Evolutionary conservation across 2,329 filamentous ascomycete genomes (phyloP).

Genomic region (Botrytis medusae): DNA sequence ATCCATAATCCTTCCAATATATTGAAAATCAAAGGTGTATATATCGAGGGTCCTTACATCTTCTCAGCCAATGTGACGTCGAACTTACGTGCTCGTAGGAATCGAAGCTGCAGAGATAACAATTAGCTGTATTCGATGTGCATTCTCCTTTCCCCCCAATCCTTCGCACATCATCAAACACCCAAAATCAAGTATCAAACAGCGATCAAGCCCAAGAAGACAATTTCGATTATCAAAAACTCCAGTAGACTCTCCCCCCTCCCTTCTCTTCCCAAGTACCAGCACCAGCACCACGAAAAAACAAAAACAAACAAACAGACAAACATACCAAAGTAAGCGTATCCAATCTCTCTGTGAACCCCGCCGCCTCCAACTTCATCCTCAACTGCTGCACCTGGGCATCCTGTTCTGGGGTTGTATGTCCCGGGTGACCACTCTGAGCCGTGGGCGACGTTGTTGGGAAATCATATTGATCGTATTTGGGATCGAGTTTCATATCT

Average conservation of each 20-base stretch:
- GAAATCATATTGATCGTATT: constrained; percentile 96
- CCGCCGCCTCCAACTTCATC: constrained; percentile 77
- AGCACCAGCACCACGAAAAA: not conserved
- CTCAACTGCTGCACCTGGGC: constrained; percentile 86
- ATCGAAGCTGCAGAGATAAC: constrained; percentile 63
- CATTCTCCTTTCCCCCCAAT: not conserved
- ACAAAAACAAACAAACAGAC: not conserved
- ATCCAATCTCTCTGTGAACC: constrained; percentile 81
- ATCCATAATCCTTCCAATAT: not conserved
- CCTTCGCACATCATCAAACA: not conserved
- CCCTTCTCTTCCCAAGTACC: not conserved
- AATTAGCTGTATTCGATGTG: not conserved
- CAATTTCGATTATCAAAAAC: not conserved
- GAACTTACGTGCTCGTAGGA: constrained; percentile 93
- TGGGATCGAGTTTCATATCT: constrained; percentile 64
- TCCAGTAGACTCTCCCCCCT: not conserved
- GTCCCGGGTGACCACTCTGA: constrained; percentile 79
- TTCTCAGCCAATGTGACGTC: constrained; percentile 78
- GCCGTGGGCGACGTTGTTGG: constrained; percentile 72
- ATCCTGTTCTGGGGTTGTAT: constrained; percentile 84
- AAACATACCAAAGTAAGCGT: constrained; percentile 79
- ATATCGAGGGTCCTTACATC: constrained; percentile 64
- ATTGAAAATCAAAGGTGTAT: not conserved
- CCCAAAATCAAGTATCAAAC: not conserved
- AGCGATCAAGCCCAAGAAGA: not conserved